Evolutionary conservation across 2,329 filamentous ascomycete genomes (phyloP), one percentile per base, ranked within the genome.

Genomic region (Penicillium italicum): DNA sequence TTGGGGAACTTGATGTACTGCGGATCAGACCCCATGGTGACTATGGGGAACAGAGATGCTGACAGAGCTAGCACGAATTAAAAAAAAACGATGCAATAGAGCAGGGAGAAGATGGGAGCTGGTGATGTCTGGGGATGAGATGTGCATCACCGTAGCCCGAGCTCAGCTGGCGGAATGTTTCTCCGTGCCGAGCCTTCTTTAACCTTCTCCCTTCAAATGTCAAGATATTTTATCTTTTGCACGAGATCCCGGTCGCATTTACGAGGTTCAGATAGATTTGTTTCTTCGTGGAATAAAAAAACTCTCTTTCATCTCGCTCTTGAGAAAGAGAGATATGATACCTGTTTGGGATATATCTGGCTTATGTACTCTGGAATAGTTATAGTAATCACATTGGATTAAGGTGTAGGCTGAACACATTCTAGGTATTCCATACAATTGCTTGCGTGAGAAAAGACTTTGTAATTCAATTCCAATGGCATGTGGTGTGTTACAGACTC

Each of bases 1-100:
- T 85, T 78, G 50, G 85, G 85, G 67, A 82, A 86, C 72, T 82
- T 83, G 66, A 84, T 80, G 73, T 85, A 87, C 70, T 85, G 84
- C 62, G 83, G 83, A 72, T 87, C 85, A 66, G 85, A 79, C 58
- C 77, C 78, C 78, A 80, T 85, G 77, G 77, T 84, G 65, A 58
- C 75, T 64, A 42, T 37, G 45, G 53, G 54, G 55, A 46, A 43
- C 52, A 40, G 55, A 49, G 43, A 28, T 53, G 20, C 24, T 47
- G 42, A 40, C 44, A 36, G 1, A 28, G 44, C 36, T 26, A 20
- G 20, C 45, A 36, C 30, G 26, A 33, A 14, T n/a, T n/a, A 24
- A 28, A 49, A 43, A 40, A 42, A 55, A 52, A 42, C 43, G 30
- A 44, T 54, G 44, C 30, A 50, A 47, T 42, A 41, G 56, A 37